Evolutionary conservation across 2,329 filamentous ascomycete species (phyloP), one percentile per base, ranked within the genome.

Genomic region (Aspergillus sojae): DNA sequence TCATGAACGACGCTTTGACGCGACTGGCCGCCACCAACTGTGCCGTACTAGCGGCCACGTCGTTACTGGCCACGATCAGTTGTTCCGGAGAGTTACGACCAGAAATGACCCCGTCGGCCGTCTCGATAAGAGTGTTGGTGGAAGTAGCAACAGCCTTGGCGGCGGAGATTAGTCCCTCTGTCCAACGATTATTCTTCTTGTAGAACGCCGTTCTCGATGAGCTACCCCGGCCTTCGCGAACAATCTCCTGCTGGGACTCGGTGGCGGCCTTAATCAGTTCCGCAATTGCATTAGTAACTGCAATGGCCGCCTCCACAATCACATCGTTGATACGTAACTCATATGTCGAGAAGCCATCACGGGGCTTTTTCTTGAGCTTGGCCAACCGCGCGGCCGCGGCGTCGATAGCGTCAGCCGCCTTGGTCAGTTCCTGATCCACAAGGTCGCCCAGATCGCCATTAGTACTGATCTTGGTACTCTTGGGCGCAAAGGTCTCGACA

Each of bases 151-250:
- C 95, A 0, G 95, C 95, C 82, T 99, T 99, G 68, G 95, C 94
- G 0, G 95, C 95, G 43, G 93, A 97, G 75, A 99, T 97, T 65
- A 99, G 88, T 55, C 95, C 95, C 75, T 99, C 95, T 0, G 95
- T 99, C 95, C 95, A 99, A 58, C 95, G 88, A 81, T 98, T 99
- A 86, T 99, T 97, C 84, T 98, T 98, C 86, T 98, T 98, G 89
- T 99, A 99, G 79, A 99, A 99, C 28, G 94, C 93, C 2, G 94
- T 96, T 62, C 90, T 88, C 52, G 93, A 96, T 58, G 92, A 92
- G 30, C 90, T 91, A 41, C 95, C 95, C 23, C 92, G 90, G 9
- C 95, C 95, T 67, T 96, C 93, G 68, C 93, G 90, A 50, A 99
- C 95, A 74, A 99, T 99, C 81, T 99, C 95, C 77, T 96, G 89